A percentile compares a stretch with the other conserved stretches of the same genome.
phyloP scores from a whole-genome alignment of 31 red algal species.

The Odonthalia washingtoniensis region DNA sequence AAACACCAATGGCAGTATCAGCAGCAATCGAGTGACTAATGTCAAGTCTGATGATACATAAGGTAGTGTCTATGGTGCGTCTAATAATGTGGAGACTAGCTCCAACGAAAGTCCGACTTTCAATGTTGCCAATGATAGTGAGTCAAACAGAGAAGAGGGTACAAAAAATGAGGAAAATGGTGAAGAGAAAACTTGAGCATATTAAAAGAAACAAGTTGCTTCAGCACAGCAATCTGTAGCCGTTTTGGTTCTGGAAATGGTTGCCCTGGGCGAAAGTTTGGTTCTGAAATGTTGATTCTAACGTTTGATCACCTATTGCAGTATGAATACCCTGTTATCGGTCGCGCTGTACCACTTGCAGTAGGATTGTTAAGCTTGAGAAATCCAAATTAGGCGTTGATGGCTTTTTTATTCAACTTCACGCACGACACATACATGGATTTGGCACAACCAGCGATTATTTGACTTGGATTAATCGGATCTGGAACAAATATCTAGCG shows the following conservation, averaged over 20 bases:
- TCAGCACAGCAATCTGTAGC: conserved; percentile 85
- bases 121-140: not conserved
- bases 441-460: conserved; percentile 85
- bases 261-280: conserved; percentile 89
- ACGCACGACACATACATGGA: conserved; percentile 94
- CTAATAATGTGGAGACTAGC: not conserved
- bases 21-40: too few species aligned
- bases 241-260: conserved; percentile 78
- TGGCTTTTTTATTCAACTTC: conserved; percentile 86
- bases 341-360: conserved; percentile 83
- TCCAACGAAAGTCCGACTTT: not conserved
- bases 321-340: conserved; percentile 79
- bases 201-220: conserved; percentile 21
- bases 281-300: conserved; percentile 89
- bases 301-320: conserved; percentile 90
- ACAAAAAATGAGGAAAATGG: conserved; percentile 32
- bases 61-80: not conserved
- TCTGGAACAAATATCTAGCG: conserved; percentile 95
- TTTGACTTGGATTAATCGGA: conserved; percentile 84
- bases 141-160: conserved; percentile 3
- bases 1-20: conserved; percentile 1
- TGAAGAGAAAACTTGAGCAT: conserved; percentile 31
- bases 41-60: too few species aligned
- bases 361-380: conserved; percentile 82
- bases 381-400: conserved; percentile 82